Evolutionary conservation across 1,284 basidiomycete species (phyloP).

Genomic region (Naganishia albida): DNA sequence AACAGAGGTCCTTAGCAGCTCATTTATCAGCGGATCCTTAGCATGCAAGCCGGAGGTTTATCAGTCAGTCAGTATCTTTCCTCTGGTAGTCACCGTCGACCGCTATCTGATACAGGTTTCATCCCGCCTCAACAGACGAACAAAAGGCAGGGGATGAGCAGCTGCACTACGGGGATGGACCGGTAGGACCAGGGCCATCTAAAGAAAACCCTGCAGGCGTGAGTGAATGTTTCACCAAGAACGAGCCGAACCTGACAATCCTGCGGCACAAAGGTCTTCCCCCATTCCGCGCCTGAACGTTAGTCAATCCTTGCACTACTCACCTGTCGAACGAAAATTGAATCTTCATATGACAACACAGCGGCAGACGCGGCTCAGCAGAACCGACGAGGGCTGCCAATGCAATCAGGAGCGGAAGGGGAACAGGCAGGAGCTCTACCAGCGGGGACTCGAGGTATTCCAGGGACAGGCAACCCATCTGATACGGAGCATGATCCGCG

Average conservation of each 20-base stretch:
- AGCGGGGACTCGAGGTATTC: slow-evolving; percentile 25
- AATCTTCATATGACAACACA: too few species aligned
- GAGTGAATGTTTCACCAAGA: slow-evolving; percentile 37
- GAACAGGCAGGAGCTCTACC: slow-evolving; percentile 27
- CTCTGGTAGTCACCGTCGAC: background rate
- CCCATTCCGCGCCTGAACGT: slow-evolving; percentile 10
- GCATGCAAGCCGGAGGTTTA: slow-evolving; percentile 27
- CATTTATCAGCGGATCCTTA: too few species aligned
- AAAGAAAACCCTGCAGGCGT: slow-evolving; percentile 37
- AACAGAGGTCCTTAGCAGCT: too few species aligned
- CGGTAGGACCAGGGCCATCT: slow-evolving; percentile 43
- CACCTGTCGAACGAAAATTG: background rate
- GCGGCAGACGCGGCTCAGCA: slow-evolving; percentile 26
- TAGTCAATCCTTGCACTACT: background rate
- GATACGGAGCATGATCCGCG: slow-evolving; percentile 31
- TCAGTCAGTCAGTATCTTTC: slow-evolving; percentile 22
- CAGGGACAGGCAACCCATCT: slow-evolving; percentile 28
- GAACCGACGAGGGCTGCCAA: slow-evolving; percentile 14
- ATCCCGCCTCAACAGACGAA: slow-evolving; percentile 29
- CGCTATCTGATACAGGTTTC: background rate
- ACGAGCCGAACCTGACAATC: slow-evolving; percentile 38
- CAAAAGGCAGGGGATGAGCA: slow-evolving; percentile 43
- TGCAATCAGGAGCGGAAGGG: slow-evolving; percentile 13
- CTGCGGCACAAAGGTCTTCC: slow-evolving; percentile 3
- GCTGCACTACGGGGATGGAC: slow-evolving; percentile 40